phyloP scores from a whole-genome alignment of 2,329 filamentous ascomycete genomes.

The Sporothrix luriei region DNA sequence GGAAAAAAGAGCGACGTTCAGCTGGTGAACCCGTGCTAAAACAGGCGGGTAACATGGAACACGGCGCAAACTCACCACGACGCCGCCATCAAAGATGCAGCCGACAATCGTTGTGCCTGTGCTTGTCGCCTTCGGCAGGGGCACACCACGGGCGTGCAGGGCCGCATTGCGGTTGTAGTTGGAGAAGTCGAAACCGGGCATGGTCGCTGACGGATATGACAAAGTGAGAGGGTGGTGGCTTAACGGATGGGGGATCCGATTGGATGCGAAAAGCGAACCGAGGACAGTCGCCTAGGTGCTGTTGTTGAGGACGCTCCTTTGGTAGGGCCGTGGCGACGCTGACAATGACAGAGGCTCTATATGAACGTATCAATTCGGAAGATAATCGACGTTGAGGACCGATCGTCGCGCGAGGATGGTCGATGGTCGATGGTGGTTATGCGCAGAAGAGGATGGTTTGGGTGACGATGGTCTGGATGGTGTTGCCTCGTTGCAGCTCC shows the following conservation, averaged over 20 bases:
- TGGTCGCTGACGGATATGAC: conserved; percentile 51
- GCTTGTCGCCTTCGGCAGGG: conserved; percentile 94
- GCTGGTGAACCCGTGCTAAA: background rate
- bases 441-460: background rate
- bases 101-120: conserved; percentile 99
- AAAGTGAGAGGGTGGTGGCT: background rate
- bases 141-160: conserved; percentile 89
- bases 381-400: background rate
- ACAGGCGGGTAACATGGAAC: background rate
- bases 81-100: conserved; percentile 93
- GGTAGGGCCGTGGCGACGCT: background rate
- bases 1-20: background rate
- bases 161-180: conserved; percentile 99
- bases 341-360: background rate
- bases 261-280: conserved; percentile 6
- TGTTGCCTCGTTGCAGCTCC: background rate
- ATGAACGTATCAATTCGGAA: background rate
- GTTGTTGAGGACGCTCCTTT: background rate
- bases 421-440: conserved; percentile 17
- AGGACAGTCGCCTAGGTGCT: background rate
- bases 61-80: conserved; percentile 71
- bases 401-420: background rate
- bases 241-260: background rate
- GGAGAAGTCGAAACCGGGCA: conserved; percentile 99
- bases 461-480: conserved; percentile 10